Evolutionary conservation across 495 filamentous ascomycete species (phyloP), one percentile per base, ranked within the genome.

Genomic region (Melanomma pulvis-pyrius): DNA sequence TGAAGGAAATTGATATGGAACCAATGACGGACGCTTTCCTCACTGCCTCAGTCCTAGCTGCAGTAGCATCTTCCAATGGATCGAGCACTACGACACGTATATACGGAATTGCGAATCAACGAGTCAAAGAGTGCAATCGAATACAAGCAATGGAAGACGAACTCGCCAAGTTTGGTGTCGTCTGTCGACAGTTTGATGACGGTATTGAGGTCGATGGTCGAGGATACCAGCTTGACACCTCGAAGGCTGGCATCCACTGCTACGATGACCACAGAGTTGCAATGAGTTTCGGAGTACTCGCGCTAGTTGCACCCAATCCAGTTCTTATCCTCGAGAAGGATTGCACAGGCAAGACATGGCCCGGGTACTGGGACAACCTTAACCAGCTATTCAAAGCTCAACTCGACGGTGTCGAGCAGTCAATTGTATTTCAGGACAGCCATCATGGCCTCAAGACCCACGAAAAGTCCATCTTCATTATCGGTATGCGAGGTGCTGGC

Each of bases 1-100:
- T 92, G 11, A 82, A 87, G 1, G 85, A 93, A 51, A 87, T 98
- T 26, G 92, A 99, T 72, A 99, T 99, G 94, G 94, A 97, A 73
- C 90, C 92, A 17, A 99, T 99, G 94, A 99, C 94, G 0, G 94
- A 99, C 80, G 94, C 94, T 56, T 99, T 99, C 83, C 81, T 99
- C 29, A 96, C 91, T 26, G 94, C 94, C 19, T 93, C 92, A 13
- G 91, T 96, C 30, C 86, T 99, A 55, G 96, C 92, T 17, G 94
- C 94, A 53, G 90, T 94, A 46, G 92, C 93, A n/a, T 87, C 83
- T 15, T 69, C 68, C 17, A 73, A 71, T 46, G 60, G 70, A 17
- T 87, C 88, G 0, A 74, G 78, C 13, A 76, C 70, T 49, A 91
- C 90, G 0, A 97, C 92, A 17, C 85, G 84, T 55, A 98, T 99